Evolutionary conservation across 2,329 filamentous ascomycete species (phyloP).

Genomic region (Exserohilum turcica): DNA sequence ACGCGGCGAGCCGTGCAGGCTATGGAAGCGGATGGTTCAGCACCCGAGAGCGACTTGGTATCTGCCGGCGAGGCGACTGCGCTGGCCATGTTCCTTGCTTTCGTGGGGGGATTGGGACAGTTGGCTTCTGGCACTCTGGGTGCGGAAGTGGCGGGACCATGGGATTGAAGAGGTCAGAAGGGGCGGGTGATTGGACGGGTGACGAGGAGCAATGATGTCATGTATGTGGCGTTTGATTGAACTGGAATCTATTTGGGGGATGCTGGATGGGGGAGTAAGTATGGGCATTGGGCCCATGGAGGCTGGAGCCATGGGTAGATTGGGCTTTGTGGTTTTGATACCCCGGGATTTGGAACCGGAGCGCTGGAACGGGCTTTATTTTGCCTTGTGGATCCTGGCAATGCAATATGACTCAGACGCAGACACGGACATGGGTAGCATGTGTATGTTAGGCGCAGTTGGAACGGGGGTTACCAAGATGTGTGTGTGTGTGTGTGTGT

Average conservation of each 20-base stretch:
- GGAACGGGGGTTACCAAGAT: not conserved
- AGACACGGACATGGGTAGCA: not conserved
- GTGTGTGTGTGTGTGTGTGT: not conserved
- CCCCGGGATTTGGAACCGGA: not conserved
- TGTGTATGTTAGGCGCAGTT: not conserved
- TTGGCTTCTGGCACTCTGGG: slow-evolving; percentile 42
- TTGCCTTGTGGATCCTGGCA: slow-evolving; percentile 4
- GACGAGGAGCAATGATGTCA: not conserved
- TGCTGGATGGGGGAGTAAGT: not conserved
- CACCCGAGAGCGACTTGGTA: slow-evolving; percentile 30
- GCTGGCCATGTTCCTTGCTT: slow-evolving; percentile 41
- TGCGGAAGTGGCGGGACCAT: slow-evolving; percentile 39
- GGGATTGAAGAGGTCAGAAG: slow-evolving; percentile 15
- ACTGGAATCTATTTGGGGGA: not conserved
- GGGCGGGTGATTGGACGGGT: not conserved
- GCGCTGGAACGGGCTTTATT: slow-evolving; percentile 3
- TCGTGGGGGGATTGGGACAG: slow-evolving; percentile 44
- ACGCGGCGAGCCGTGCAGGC: slow-evolving; percentile 30
- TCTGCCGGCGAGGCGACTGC: slow-evolving; percentile 45
- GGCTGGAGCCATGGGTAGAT: not conserved
- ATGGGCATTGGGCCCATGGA: not conserved
- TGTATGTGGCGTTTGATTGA: slow-evolving; percentile 2
- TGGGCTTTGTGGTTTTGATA: slow-evolving; percentile 1
- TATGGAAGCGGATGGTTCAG: slow-evolving; percentile 40
- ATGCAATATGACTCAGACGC: not conserved